These are phyloP conservation scores for Aspergillus nomiae DNA, from an alignment of 2,329 filamentous ascomycete species.

Conservation along the genomic window DNA sequence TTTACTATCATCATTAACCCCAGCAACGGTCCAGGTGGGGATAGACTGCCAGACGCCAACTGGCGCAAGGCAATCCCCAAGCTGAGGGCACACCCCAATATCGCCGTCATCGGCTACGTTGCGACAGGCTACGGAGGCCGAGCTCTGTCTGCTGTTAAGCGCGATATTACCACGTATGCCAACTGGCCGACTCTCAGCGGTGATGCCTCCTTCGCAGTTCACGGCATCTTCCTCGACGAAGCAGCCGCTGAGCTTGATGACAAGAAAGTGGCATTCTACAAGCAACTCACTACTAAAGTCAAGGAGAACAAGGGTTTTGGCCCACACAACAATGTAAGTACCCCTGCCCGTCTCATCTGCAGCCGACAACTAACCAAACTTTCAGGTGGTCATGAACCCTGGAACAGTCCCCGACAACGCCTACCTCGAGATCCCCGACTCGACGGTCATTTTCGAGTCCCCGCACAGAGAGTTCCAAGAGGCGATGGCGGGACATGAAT, in stretches of 20 bases:
- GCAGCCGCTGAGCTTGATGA: conserved; percentile 7
- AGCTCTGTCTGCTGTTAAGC: conserved; percentile 3
- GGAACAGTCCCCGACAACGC: conserved; percentile 12
- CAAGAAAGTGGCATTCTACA: conserved; percentile 4
- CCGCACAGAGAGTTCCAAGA: conserved; percentile 11
- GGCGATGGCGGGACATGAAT: neutral
- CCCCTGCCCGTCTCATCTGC: neutral
- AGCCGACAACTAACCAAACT: neutral
- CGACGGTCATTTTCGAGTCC: conserved; percentile 17
- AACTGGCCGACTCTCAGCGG: conserved; percentile 10
- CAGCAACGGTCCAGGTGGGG: conserved; percentile 17
- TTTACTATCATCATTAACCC: conserved; percentile 27
- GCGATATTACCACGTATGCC: conserved; percentile 14
- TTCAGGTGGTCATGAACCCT: conserved; percentile 16
- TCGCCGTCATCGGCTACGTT: conserved; percentile 14
- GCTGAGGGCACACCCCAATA: conserved; percentile 8
- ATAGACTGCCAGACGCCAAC: conserved; percentile 9
- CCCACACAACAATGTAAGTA: conserved; percentile 9
- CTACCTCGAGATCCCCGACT: conserved; percentile 15
- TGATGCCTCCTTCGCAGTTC: conserved; percentile 11
- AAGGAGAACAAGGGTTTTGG: conserved; percentile 9
- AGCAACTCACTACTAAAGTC: conserved; percentile 1
- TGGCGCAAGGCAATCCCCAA: conserved; percentile 9
- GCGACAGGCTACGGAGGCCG: conserved; percentile 7
- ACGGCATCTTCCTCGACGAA: conserved; percentile 18